Evolutionary conservation across 805 yeast genomes (phyloP).

Genomic region (Maudiozyma pseudohumilis): DNA sequence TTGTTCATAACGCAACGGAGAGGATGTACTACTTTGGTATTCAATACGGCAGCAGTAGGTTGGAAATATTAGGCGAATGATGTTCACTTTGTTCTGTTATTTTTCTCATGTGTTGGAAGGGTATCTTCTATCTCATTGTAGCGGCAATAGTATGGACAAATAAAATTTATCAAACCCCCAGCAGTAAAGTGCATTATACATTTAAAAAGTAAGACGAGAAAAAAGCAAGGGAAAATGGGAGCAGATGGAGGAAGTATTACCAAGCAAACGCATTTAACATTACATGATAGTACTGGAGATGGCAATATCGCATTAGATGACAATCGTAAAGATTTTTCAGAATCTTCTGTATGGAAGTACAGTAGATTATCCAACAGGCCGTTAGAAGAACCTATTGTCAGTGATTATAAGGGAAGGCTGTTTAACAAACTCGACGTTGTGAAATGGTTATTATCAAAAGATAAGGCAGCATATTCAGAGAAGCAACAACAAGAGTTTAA

Average conservation of each 20-base stretch:
- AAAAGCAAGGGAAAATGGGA: no score
- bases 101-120: no score
- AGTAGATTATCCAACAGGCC: constrained; percentile 39
- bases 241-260: constrained; percentile 72
- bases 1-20: constrained; percentile 17
- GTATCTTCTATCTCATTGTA: no score
- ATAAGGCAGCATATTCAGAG: constrained; percentile 18
- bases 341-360: constrained; percentile 32
- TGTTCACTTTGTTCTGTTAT: no score
- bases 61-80: no score
- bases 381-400: constrained; percentile 45
- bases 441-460: constrained; percentile 38
- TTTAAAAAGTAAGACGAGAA: no score
- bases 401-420: constrained; percentile 59
- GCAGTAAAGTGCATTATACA: no score
- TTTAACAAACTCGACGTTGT: constrained; percentile 56
- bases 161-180: no score
- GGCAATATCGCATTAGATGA: constrained; percentile 12
- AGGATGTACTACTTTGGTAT: no score
- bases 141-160: no score
- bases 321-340: constrained; percentile 14
- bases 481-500: constrained; percentile 20
- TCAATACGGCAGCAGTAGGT: no score
- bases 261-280: constrained; percentile 38
- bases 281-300: constrained; percentile 24